A percentile compares a stretch with the other conserved stretches of the same genome.
phyloP scores from a whole-genome alignment of 2,329 filamentous ascomycete genomes.

The Penicillium freii region DNA sequence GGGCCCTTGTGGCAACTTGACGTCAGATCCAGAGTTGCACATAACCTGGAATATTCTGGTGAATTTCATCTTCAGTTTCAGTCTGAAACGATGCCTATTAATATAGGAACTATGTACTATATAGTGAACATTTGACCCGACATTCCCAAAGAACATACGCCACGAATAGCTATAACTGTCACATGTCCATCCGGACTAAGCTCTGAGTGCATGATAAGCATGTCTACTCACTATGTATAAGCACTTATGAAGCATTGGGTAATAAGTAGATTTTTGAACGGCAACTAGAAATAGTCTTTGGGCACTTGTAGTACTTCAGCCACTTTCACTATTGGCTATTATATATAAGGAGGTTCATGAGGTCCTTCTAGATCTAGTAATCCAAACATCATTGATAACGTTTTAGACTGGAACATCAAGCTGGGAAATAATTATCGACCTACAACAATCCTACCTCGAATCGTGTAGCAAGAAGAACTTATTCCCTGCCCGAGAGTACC shows the following conservation, averaged over 20 bases:
- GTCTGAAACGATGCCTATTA: neutral
- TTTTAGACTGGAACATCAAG: neutral
- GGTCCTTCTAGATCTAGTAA: neutral
- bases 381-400: neutral
- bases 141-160: neutral
- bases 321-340: neutral
- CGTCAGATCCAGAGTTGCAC: conserved; percentile 15
- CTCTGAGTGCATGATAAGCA: neutral
- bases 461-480: neutral
- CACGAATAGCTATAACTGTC: neutral
- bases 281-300: neutral
- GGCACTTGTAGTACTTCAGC: neutral
- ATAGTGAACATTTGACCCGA: neutral
- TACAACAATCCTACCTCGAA: neutral
- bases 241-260: neutral
- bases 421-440: no score
- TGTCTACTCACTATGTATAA: neutral
- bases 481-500: neutral
- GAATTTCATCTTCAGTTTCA: neutral
- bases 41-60: neutral
- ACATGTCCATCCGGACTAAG: neutral
- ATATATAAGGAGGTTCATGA: neutral
- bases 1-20: conserved; percentile 24
- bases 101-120: neutral
- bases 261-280: neutral